These are phyloP conservation scores for Daucus carota DNA, from an alignment of 129 eudicot genomes.

Conservation along the genomic window DH1_v3.0 NC_030386.2:16910501-16911000, in stretches of 20 bases:
- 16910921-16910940: conserved; percentile 4
- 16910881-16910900: not conserved
- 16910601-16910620: no score
- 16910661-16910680: no score
- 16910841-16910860: conserved; percentile 11
- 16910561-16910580: no score
- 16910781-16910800: conserved; percentile 10
- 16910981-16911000: conserved; percentile 24
- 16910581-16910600: no score
- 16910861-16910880: not conserved
- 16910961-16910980: conserved; percentile 23
- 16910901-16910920: not conserved
- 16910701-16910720: no score
- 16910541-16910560: no score
- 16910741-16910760: not conserved
- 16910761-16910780: not conserved
- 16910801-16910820: not conserved
- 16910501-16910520: no score
- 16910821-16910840: conserved; percentile 5
- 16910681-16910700: no score
- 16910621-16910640: no score
- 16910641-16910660: no score
- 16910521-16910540: no score
- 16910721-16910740: no score
- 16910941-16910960: conserved; percentile 13